A percentile compares a stretch with the other conserved stretches of the same genome.
These are phyloP conservation scores for Paecilomyces niveus DNA, from an alignment of 2,329 filamentous ascomycete species.

Conservation along the genomic window DNA sequence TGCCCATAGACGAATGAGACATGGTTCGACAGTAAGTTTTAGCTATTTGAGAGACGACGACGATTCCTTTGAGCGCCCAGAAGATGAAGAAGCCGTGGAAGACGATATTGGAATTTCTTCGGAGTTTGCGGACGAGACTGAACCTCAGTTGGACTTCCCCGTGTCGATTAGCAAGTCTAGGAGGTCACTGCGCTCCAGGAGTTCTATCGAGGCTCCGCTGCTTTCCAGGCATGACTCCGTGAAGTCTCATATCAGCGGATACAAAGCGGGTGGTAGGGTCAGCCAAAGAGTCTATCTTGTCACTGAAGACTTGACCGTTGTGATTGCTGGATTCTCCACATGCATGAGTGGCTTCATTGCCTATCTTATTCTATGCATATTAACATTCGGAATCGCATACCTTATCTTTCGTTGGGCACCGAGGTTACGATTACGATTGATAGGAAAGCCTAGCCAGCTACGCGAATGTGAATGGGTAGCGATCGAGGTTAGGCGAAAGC, in stretches of 20 bases:
- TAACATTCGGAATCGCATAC: conserved; percentile 71
- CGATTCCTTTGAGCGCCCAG: conserved; percentile 44
- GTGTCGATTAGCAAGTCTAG: conserved; percentile 24
- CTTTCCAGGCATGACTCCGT: conserved; percentile 66
- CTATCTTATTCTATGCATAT: conserved; percentile 64
- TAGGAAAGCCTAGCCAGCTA: conserved; percentile 63
- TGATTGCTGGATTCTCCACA: conserved; percentile 83
- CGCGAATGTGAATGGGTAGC: conserved; percentile 83
- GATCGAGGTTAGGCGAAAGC: conserved; percentile 58
- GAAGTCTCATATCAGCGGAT: conserved; percentile 59
- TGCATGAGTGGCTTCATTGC: conserved; percentile 60
- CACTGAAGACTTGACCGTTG: conserved; percentile 90
- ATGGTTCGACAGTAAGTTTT: conserved; percentile 83
- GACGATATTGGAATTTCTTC: conserved; percentile 39
- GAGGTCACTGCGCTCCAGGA: conserved; percentile 29
- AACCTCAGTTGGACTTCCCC: conserved; percentile 29
- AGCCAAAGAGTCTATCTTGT: conserved; percentile 91
- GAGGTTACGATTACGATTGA: conserved; percentile 70
- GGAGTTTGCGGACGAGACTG: conserved; percentile 33
- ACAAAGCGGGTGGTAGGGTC: conserved; percentile 54
- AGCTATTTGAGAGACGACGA: conserved; percentile 74
- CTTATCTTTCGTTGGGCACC: conserved; percentile 86
- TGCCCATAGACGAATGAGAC: conserved; percentile 69
- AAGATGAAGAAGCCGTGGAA: conserved; percentile 43
- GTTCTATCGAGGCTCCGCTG: conserved; percentile 51